Evolutionary conservation across 768 basidiomycete species (phyloP), one percentile per base, ranked within the genome.

Genomic region (Vishniacozyma victoriae): DNA sequence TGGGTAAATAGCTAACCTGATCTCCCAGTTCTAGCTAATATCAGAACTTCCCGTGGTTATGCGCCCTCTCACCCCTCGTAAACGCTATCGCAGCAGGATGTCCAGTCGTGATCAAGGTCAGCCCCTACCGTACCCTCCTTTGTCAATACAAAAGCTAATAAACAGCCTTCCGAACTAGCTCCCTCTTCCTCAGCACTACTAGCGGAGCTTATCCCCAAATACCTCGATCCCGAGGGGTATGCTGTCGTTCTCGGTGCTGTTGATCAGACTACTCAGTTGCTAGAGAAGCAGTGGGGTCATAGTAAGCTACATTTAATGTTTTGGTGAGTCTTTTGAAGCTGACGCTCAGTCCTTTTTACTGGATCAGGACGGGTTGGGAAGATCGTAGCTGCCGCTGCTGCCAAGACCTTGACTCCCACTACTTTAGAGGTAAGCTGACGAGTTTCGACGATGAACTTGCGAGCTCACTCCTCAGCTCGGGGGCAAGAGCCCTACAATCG

Each of bases 71-170:
- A 13, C 67, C 69, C 1, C 44, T 73, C 22, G 54, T 68, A 7
- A 59, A 58, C 4, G 70, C 72, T 18, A 62, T 73, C 20, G 67
- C 72, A 4, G 72, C 72, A 9, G 72, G 72, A 3, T 73, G 72
- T 52, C 65, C 72, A 15, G 59, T 52, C 7, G 54, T 73, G 4
- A 22, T 73, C 48, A 72, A 72, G 54, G 70, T 63, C 15, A 46
- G 62, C 20, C 14, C 39, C 18, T 33, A 7, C 41, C 12, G 39
- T 16, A 41, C 18, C 23, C 7, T 14, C 22, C 15, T 36, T 14
- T 15, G 38, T 5, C n/a, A 35, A 33, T 33, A n/a, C 29, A 9
- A 33, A 33, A 33, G 29, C 29, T n/a, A n/a, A n/a, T 16, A 22
- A 46, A 26, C 43, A 71, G 69, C 67, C 67, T 12, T 71, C 70